Evolutionary conservation across 2,329 filamentous ascomycete genomes (phyloP), one percentile per base, ranked within the genome.

Genomic region (Sphaerulina populicola): DNA sequence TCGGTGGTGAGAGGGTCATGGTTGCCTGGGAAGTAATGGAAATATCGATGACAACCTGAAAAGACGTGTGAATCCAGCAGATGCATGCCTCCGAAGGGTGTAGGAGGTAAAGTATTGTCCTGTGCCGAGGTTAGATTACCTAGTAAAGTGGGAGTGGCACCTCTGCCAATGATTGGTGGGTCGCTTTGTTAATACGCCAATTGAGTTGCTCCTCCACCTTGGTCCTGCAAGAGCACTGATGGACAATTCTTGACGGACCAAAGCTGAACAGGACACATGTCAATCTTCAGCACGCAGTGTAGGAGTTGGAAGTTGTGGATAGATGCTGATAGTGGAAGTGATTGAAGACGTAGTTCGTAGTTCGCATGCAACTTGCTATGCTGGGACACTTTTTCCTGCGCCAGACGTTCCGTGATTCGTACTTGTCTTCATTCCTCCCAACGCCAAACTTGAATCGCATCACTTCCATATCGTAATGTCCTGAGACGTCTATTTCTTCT

Each of bases 401-500:
- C 57, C 57, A 48, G 55, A 54, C 51, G 44, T 57, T 52, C 57
- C 51, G 53, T 54, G 43, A 51, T 49, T 49, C 51, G 45, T 54
- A 52, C 54, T 52, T 44, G 41, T 55, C 51, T 41, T 56, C 40
- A 48, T 54, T 45, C 55, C 47, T 51, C 41, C 52, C 49, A 58
- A 58, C 57, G 57, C 57, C 57, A 54, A 52, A 50, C 54, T 44
- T 54, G 53, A 54, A 58, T 55, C 40, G 52, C 56, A 60, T 60
- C 56, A 47, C 56, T 55, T 53, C 54, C 58, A 51, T 47, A 15
- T 39, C 36, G 27, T 44, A 39, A 38, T 42, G 15, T 12, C 21
- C n/a, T 27, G 29, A 31, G 66, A 65, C 37, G 44, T 45, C 45
- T 89, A 91, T 84, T 93, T 91, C 86, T 91, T 91, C 74, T 82